Conservation (phyloP, 768 basidiomycete species). For the Boletus eberwhitei region DNA sequence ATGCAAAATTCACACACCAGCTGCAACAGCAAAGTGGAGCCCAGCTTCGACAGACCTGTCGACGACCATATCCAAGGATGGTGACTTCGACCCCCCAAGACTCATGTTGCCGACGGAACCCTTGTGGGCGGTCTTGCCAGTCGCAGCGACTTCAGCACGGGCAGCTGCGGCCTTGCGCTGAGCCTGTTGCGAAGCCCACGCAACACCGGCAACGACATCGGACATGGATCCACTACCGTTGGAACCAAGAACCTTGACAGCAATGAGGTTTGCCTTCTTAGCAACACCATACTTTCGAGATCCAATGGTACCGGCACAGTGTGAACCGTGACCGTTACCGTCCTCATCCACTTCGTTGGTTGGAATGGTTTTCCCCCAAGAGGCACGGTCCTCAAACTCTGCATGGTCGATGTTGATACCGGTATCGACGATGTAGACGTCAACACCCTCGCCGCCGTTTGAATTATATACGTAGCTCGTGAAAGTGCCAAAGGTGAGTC, state of each 20-base stretch:
- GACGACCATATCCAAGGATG: conserved; percentile 78
- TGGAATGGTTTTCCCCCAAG: conserved; percentile 94
- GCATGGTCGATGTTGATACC: conserved; percentile 84
- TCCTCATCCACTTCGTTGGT: conserved; percentile 80
- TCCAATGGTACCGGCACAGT: conserved; percentile 96
- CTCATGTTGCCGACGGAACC: conserved; percentile 98
- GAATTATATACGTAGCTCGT: conserved; percentile 71
- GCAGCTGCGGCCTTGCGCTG: conserved; percentile 56
- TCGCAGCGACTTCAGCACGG: conserved; percentile 59
- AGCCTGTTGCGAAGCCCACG: conserved; percentile 65
- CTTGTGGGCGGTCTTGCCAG: conserved; percentile 81
- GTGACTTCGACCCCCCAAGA: conserved; percentile 92
- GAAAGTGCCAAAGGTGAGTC: conserved; percentile 78
- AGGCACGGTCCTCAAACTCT: conserved; percentile 87
- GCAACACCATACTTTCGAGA: conserved; percentile 92
- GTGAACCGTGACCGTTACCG: conserved; percentile 93
- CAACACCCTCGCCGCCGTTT: conserved; percentile 86
- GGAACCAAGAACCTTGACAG: conserved; percentile 92
- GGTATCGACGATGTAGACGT: conserved; percentile 85
- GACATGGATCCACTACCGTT: conserved; percentile 95
- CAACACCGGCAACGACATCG: conserved; percentile 87
- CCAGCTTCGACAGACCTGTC: conserved; percentile 80
- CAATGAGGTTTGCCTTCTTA: conserved; percentile 84
- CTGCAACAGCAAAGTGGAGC: conserved; percentile 96
- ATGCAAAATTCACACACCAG: conserved; percentile 52